A percentile compares a stretch with the other conserved stretches of the same genome.
These are phyloP conservation scores for Botryotinia globosa DNA, from an alignment of 2,329 filamentous ascomycete genomes.

Conservation along the genomic window DNA sequence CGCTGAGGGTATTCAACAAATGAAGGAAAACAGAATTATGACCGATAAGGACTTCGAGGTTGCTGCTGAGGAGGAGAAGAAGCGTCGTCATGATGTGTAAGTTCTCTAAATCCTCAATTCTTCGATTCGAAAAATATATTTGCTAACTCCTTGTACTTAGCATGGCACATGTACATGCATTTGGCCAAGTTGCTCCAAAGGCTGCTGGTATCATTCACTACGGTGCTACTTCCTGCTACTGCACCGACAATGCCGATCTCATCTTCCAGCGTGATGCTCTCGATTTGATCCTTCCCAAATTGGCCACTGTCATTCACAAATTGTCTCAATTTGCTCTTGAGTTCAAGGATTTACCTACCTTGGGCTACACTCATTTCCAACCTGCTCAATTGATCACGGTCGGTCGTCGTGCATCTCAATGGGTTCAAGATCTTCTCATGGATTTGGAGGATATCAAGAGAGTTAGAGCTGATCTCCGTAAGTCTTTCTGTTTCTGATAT, in stretches of 20 bases:
- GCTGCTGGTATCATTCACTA: constrained; percentile 83
- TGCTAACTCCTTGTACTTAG: not conserved
- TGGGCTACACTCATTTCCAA: constrained; percentile 75
- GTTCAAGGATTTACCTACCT: constrained; percentile 68
- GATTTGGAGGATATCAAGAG: constrained; percentile 72
- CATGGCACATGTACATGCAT: constrained; percentile 62
- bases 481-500: not conserved
- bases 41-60: constrained; percentile 75
- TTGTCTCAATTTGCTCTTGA: constrained; percentile 69
- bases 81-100: constrained; percentile 60
- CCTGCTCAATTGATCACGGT: constrained; percentile 49
- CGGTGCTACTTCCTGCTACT: constrained; percentile 44
- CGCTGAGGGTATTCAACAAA: constrained; percentile 70
- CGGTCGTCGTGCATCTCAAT: constrained; percentile 55
- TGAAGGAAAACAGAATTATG: constrained; percentile 70
- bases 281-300: constrained; percentile 71
- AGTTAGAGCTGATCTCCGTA: constrained; percentile 52
- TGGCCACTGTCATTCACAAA: constrained; percentile 76
- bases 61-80: constrained; percentile 73
- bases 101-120: constrained; percentile 38
- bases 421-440: constrained; percentile 70
- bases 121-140: not conserved
- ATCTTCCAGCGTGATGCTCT: constrained; percentile 68
- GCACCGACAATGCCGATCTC: constrained; percentile 67
- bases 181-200: constrained; percentile 68